These are phyloP conservation scores for Gonium pectorale DNA, from an alignment of 139 green algal genomes.

Conservation along the genomic window DNA sequence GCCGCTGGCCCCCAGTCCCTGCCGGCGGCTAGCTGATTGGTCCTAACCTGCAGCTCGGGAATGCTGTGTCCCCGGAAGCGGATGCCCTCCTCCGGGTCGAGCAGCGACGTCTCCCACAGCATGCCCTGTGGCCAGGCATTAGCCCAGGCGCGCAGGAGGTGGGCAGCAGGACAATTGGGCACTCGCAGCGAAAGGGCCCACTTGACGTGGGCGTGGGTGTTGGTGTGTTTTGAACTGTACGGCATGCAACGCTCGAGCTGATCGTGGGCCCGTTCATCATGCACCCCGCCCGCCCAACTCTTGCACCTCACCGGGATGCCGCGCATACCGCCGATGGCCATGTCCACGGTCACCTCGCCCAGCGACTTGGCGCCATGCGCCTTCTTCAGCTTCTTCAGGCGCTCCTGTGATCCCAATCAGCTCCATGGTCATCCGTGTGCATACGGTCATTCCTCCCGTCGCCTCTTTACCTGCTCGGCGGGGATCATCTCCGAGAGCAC, in stretches of 20 bases:
- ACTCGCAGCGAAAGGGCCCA: too few species aligned
- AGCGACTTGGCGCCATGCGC: conserved; percentile 78
- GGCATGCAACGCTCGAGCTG: too few species aligned
- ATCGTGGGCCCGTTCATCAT: too few species aligned
- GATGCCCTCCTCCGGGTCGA: conserved; percentile 97
- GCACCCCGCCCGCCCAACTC: too few species aligned
- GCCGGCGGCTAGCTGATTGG: too few species aligned
- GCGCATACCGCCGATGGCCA: conserved; percentile 96
- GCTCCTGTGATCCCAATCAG: conserved; percentile 74
- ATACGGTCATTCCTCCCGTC: too few species aligned
- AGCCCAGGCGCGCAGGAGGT: too few species aligned
- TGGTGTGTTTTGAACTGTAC: too few species aligned
- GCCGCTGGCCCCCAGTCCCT: too few species aligned
- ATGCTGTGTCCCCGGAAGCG: conserved; percentile 95
- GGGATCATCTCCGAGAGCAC: conserved; percentile 77
- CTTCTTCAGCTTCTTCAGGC: conserved; percentile 90
- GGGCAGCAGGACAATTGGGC: too few species aligned
- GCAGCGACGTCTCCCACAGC: conserved; percentile 97
- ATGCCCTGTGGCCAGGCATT: conserved; percentile 76
- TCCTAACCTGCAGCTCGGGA: conserved; percentile 87
- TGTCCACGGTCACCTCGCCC: conserved; percentile 91
- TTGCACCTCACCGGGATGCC: conserved; percentile 86
- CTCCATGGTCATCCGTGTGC: too few species aligned
- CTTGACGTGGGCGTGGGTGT: too few species aligned
- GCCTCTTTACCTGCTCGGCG: conserved; percentile 73